Conservation (phyloP, 257 asterid genomes). For the Penstemon eatonii region DNA sequence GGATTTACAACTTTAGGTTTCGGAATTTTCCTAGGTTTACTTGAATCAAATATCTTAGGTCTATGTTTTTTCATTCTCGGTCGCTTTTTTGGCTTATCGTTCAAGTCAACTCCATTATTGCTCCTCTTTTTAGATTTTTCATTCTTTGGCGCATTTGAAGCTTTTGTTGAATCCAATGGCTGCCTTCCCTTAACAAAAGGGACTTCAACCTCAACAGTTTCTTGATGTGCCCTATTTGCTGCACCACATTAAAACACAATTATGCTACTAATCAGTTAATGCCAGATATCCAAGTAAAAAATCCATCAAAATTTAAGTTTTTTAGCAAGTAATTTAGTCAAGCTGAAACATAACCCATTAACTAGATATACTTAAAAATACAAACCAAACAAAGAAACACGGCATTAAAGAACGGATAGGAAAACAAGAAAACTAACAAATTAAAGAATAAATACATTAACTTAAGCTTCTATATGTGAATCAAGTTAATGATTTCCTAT, state of each 20-base stretch:
- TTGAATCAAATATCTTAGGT: slow-evolving; percentile 46
- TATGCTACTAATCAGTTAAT: background rate
- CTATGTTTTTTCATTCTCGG: slow-evolving; percentile 36
- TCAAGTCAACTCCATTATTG: background rate
- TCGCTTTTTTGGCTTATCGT: slow-evolving; percentile 21
- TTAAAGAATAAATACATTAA: too few species aligned
- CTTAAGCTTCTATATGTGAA: background rate
- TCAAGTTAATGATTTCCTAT: background rate
- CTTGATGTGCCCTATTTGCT: slow-evolving; percentile 12
- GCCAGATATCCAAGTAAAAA: background rate
- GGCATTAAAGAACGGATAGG: background rate
- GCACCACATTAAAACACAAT: slow-evolving; percentile 3
- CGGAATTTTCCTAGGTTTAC: slow-evolving; percentile 24
- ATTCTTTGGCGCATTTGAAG: slow-evolving; percentile 18
- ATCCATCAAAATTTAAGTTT: background rate
- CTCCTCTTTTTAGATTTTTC: slow-evolving; percentile 14
- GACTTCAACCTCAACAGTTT: slow-evolving; percentile 12
- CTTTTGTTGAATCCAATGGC: background rate
- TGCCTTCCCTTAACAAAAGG: slow-evolving; percentile 6
- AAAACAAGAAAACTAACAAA: too few species aligned
- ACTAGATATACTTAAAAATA: background rate
- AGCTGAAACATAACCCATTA: background rate
- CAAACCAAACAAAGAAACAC: background rate
- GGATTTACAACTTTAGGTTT: background rate
- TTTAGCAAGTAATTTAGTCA: background rate